A percentile compares a stretch with the other conserved stretches of the same genome.
phyloP scores from a whole-genome alignment of 805 yeast species.

The Wickerhamomyces strasburgensis region DNA sequence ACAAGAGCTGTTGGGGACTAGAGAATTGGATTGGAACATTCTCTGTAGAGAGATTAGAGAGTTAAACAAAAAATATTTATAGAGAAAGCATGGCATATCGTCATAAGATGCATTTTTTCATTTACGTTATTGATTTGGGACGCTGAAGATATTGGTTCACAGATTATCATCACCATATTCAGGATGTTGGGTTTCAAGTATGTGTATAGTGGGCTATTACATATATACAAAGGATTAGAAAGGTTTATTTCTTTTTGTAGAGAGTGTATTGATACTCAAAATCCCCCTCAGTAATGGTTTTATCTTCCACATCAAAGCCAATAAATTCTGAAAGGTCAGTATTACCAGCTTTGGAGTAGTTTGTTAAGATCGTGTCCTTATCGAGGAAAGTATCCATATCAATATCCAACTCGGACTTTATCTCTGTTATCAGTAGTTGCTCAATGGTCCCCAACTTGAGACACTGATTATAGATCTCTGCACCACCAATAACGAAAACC shows the following conservation, averaged over 20 bases:
- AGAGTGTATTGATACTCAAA: constrained; percentile 55
- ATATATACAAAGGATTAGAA: neutral
- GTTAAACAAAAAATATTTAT: no score
- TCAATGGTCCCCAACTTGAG: constrained; percentile 43
- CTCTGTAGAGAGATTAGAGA: neutral
- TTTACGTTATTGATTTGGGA: no score
- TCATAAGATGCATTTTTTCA: no score
- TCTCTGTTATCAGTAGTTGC: constrained; percentile 66
- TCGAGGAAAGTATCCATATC: constrained; percentile 72
- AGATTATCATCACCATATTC: no score
- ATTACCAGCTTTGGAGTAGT: constrained; percentile 35
- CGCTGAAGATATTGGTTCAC: no score
- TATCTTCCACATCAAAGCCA: constrained; percentile 27
- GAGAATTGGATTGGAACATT: neutral
- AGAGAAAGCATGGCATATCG: no score
- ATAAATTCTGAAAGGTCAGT: constrained; percentile 35
- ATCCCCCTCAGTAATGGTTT: constrained; percentile 40
- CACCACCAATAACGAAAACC: constrained; percentile 89
- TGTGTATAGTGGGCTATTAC: no score
- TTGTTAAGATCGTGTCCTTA: constrained; percentile 23
- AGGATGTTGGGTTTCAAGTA: neutral
- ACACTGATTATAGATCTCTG: constrained; percentile 68
- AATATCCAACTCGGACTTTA: constrained; percentile 29
- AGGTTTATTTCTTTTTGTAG: constrained; percentile 38
- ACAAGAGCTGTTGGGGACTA: neutral